Base-by-base conservation (phyloP, 768 basidiomycete genomes). In the Kondoa subrosea region DNA sequence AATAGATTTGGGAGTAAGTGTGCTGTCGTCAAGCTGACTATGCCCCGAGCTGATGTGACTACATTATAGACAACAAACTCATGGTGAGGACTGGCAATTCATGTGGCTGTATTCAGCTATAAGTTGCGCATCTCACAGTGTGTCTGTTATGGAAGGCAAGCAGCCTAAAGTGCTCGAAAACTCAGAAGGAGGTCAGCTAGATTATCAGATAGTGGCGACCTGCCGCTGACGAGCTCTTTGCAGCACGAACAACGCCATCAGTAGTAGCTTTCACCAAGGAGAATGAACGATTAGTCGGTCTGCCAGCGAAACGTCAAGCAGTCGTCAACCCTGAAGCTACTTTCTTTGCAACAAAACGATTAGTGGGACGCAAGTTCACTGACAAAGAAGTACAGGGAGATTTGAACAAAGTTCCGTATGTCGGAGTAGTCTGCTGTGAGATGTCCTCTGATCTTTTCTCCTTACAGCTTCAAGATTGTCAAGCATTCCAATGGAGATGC, bases 241-340 rank as follows among this genome's bases (percentile, higher is more conserved):
- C n/a, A 63, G 67, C 88, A 67, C 85, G 95, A 73, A 97, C 95
- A 71, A 99, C 95, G 17, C 95, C 95, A 1, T 99, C 95, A 50
- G 91, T 96, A 67, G 90, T 97, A 72, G 93, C 93, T 50, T 99
- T 99, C 83, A 91, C 95, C 66, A 95, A 96, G 78, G 91, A 96
- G 74, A 91, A 90, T 67, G 95, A 99, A 77, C 90, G 93, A 68
- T 68, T 75, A 56, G 87, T 95, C 69, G 93, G 93, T 78, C 84
- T 95, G 57, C 92, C 93, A 27, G 95, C 93, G 14, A 92, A 96
- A 79, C 89, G 92, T 62, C 93, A 97, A 78, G 91, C 91, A 1
- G 89, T 95, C 60, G 91, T 97, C 77, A 99, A 99, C 82, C 81
- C 89, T 4, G 75, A 85, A 67, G 95, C 95, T 81, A 67, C 71